phyloP scores from a whole-genome alignment of 768 basidiomycete genomes.

The Phlebiopsis gigantea region DNA sequence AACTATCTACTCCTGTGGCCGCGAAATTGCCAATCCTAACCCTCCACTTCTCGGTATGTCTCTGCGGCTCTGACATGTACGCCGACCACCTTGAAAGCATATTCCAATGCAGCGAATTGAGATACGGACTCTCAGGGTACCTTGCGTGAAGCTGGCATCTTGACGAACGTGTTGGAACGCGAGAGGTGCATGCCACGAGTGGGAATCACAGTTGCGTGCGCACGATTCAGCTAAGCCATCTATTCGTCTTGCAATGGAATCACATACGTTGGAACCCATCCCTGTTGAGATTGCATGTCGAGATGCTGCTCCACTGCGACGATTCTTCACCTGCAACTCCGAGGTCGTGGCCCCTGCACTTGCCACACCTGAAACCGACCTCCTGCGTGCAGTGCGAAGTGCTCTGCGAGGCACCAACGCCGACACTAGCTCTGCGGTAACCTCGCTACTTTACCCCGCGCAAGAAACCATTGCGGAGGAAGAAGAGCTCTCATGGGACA shows the following conservation, averaged over 20 bases:
- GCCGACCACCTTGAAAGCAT: too few species aligned
- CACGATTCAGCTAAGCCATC: too few species aligned
- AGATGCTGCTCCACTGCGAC: neutral
- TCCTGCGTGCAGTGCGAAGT: conserved; percentile 3
- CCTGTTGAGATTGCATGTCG: neutral
- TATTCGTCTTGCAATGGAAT: neutral
- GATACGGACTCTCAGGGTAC: too few species aligned
- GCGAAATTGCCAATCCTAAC: too few species aligned
- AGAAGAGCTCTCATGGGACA: conserved; percentile 69
- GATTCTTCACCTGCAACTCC: neutral
- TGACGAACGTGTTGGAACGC: too few species aligned
- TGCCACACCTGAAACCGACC: neutral
- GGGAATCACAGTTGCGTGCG: too few species aligned
- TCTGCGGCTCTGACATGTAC: too few species aligned
- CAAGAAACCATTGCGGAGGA: conserved; percentile 9
- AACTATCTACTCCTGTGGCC: too few species aligned
- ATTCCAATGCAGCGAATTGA: too few species aligned
- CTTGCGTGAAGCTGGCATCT: too few species aligned
- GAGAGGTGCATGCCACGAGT: too few species aligned
- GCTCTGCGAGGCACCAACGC: conserved; percentile 3
- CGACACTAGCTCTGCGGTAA: neutral
- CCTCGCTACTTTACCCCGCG: neutral
- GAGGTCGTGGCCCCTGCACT: neutral
- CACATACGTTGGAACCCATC: neutral
- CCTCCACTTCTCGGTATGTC: too few species aligned